phyloP scores from a whole-genome alignment of 2,329 filamentous ascomycete species.

The Apiospora rasikravindrae region DNA sequence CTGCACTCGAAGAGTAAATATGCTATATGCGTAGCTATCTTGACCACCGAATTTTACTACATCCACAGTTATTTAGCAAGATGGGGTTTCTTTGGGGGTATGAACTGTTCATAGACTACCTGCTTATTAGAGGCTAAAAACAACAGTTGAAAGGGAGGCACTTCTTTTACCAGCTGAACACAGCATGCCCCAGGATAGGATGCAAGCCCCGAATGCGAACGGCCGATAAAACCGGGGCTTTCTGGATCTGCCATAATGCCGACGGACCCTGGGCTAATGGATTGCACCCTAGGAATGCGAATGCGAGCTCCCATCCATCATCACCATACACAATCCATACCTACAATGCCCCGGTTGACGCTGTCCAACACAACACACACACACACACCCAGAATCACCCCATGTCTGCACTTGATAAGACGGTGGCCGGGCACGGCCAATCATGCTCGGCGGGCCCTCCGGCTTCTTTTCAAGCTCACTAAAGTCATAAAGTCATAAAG shows the following conservation, averaged over 20 bases:
- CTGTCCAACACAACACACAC: background rate
- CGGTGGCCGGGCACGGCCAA: background rate
- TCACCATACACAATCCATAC: background rate
- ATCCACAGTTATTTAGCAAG: no score
- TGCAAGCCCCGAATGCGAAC: background rate
- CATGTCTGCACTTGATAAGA: background rate
- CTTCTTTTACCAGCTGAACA: background rate
- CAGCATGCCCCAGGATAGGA: background rate
- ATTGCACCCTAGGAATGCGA: background rate
- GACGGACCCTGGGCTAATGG: no score
- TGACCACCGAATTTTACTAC: background rate
- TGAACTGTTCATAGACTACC: no score
- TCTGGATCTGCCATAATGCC: no score
- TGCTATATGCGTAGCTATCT: background rate
- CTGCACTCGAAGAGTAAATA: background rate
- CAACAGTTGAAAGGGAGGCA: no score
- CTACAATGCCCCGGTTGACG: background rate
- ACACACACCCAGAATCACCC: background rate
- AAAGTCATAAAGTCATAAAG: background rate
- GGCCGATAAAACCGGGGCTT: background rate
- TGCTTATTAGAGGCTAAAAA: background rate
- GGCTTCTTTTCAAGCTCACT: background rate
- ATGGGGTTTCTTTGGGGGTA: no score
- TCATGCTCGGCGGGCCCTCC: background rate
- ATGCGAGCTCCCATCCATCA: background rate